phyloP scores from a whole-genome alignment of 306 rosid genomes.

The Pyrus bretschneideri region DNA sequence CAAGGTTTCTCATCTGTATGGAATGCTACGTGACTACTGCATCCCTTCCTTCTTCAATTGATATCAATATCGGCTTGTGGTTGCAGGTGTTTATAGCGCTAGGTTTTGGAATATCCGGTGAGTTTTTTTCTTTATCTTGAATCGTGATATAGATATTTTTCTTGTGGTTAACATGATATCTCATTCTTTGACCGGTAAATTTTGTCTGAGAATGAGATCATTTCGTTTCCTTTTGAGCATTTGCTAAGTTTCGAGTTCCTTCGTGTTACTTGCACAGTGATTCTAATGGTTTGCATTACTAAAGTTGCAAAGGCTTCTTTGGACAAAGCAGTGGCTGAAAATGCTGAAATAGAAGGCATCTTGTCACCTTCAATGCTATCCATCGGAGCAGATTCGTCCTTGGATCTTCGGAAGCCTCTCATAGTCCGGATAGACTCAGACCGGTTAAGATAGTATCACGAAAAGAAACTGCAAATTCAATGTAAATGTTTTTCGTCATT shows the following conservation, averaged over 20 bases:
- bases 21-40: background rate
- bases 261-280: constrained; percentile 23
- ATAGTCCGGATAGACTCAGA: constrained; percentile 20
- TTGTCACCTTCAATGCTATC: constrained; percentile 20
- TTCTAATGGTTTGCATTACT: constrained; percentile 32
- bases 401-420: constrained; percentile 24
- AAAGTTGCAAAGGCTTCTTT: constrained; percentile 51
- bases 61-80: constrained; percentile 8
- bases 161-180: no score
- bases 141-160: background rate
- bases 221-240: background rate
- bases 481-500: background rate
- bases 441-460: constrained; percentile 10
- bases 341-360: constrained; percentile 20
- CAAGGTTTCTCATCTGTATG: background rate
- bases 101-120: constrained; percentile 54
- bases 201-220: background rate
- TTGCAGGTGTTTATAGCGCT: constrained; percentile 39
- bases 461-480: constrained; percentile 2
- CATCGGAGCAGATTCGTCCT: background rate
- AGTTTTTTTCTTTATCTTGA: constrained; percentile 3
- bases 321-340: constrained; percentile 42
- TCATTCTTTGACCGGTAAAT: no score
- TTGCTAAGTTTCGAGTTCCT: background rate
- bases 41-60: background rate